Percentiles rank a stretch among this genome's conserved stretches.
These are phyloP conservation scores for Coniella vitis DNA, from an alignment of 2,329 filamentous ascomycete species.

Conservation along the genomic window DNA sequence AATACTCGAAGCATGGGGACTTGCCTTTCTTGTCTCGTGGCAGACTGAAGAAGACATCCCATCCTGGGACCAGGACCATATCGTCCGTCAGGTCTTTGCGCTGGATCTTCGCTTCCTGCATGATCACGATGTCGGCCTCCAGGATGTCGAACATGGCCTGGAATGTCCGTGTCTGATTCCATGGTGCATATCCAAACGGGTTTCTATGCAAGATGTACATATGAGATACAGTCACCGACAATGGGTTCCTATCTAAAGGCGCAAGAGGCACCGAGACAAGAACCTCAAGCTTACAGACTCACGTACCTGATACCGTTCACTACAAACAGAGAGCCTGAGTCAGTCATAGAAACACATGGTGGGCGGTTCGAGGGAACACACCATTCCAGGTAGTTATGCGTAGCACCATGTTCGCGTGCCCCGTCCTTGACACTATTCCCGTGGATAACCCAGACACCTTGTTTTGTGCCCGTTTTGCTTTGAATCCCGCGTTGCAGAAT, in stretches of 20 bases:
- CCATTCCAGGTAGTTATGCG: conserved; percentile 86
- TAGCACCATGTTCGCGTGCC: conserved; percentile 53
- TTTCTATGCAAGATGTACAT: conserved; percentile 44
- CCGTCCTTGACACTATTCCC: too few relatives aligned
- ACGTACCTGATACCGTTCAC: conserved; percentile 74
- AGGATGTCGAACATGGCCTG: conserved; percentile 92
- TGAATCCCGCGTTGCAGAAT: too few relatives aligned
- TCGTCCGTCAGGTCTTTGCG: conserved; percentile 87
- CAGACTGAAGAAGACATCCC: conserved; percentile 94
- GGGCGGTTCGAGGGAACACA: conserved; percentile 31
- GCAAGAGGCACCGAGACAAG: not conserved
- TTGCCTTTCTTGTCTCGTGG: conserved; percentile 88
- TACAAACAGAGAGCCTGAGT: conserved; percentile 27
- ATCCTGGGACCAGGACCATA: conserved; percentile 90
- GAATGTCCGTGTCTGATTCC: conserved; percentile 64
- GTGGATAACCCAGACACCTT: too few relatives aligned
- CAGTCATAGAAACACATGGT: conserved; percentile 18
- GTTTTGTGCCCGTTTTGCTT: too few relatives aligned
- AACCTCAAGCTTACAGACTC: too few relatives aligned
- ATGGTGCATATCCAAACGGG: conserved; percentile 79
- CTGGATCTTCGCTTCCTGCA: conserved; percentile 96
- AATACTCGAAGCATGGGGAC: not conserved
- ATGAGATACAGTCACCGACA: not conserved
- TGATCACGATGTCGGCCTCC: conserved; percentile 85
- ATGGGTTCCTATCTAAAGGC: not conserved